Base-by-base conservation (phyloP, 345 rosid genomes). In the Nasturtium officinale region DNA sequence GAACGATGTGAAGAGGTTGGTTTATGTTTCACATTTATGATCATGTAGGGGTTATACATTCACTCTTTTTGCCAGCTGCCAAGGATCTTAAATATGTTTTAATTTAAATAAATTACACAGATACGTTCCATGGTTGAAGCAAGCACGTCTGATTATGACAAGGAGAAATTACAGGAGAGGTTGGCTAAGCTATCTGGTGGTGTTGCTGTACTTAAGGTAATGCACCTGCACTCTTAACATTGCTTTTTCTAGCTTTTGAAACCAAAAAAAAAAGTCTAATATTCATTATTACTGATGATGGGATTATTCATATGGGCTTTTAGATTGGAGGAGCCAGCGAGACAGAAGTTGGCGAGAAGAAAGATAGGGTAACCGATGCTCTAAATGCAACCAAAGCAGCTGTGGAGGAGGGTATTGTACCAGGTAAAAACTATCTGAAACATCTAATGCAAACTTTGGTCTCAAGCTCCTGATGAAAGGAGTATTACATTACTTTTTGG, bases 261-360 rank as follows among this genome's bases (percentile, higher is more conserved):
- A 56, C 45, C 10, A 1, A 47, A 38, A 2, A 7, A 10, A 11
- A 46, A 8, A n/a, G n/a, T 6, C 16, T 40, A 21, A 23, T 30
- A 15, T 17, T 30, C 43, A 25, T 28, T 20, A 21, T 28, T 17
- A 12, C 35, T 15, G n/a, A 16, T 21, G 25, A 37, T 66, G 38
- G 59, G 48, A 37, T 62, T 69, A 60, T 65, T 17, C 16, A 43
- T 48, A 10, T 75, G 18, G n/a, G 56, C 6, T 42, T 50, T 18
- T 80, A 96, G 98, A 90, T 96, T 74, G 99, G 98, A 48, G 99
- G 99, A 78, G 98, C 98, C 8, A 96, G 99, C 74, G 99, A 96
- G 85, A 73, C 89, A 33, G 98, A 95, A 80, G 96, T 95, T 62
- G 50, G 87, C 58, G 96, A 95, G 82, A 96, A 86, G 86, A 92